Evolutionary conservation across 1,284 basidiomycete species (phyloP), one percentile per base, ranked within the genome.

Genomic region (Amanita bisporigera): DNA sequence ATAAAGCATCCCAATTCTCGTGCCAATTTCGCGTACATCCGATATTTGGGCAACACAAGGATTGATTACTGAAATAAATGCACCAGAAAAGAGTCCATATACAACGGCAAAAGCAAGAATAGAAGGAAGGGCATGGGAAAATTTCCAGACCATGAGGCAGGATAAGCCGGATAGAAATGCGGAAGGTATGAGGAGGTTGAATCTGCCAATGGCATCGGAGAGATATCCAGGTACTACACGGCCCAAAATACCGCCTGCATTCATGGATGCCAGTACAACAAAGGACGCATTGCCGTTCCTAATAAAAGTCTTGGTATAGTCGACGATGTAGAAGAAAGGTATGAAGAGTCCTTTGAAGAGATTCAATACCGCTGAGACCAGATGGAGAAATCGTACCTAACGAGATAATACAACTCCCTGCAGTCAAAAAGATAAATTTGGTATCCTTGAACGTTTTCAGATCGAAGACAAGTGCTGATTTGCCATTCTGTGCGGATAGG

Each of bases 21-120:
- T 82, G 5, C 90, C 89, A 63, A 90, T 85, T 72, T 86, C 83
- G 11, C 78, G 70, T n/a, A 84, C 78, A 36, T 87, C 83, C 36
- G 86, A 86, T 68, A 90, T 89, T 68, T 86, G 84, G n/a, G 85
- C 87, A 10, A 90, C 84, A 69, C 88, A 90, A 0, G 88, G 87
- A 4, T 85, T 87, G 38, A 90, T 75, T 33, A 90, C 80, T n/a
- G 86, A 85, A 36, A 89, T 85, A 72, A 89, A 87, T 3, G 86
- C 85, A 2, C 88, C 88, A 11, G 83, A 84, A 36, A 82, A 76
- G 71, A 90, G 81, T 0, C 90, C 90, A 71, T 88, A 92, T 0
- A 85, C 50, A 0, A 80, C 80, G 4, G 89, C 84, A 68, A 90
- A 92, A 15, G 83, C 63, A 70, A 54, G 41, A 17, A 86, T 81